Base-by-base conservation (phyloP, 2,329 filamentous ascomycete genomes). In the Venturiaceae sp. region DNA sequence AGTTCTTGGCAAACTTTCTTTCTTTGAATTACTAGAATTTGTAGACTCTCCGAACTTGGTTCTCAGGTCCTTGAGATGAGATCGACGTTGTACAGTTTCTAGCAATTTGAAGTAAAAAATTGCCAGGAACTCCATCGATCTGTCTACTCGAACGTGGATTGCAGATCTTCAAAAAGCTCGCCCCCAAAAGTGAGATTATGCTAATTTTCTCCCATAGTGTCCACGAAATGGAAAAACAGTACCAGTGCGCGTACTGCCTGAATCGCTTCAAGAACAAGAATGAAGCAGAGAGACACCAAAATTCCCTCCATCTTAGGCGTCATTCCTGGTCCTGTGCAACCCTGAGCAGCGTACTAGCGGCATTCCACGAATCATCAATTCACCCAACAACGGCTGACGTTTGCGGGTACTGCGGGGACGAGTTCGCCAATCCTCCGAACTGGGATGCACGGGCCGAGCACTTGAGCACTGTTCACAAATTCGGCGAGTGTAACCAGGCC, bases 181-280 rank as follows among this genome's bases (percentile, higher is more conserved):
- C n/a, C n/a, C n/a, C n/a, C 4, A 16, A 30, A 30, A 3, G 7
- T 11, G 34, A 37, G 30, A 5, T n/a, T 5, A 53, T 23, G 32
- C 52, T 53, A 23, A 53, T 14, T 56, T 55, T 69, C 63, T 70
- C 60, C n/a, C n/a, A n/a, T n/a, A 96, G 92, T 63, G 77, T 86
- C 47, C 92, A 97, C 71, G 90, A 94, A 72, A 85, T 90, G 68
- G 94, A 97, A 73, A 97, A 97, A 73, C 92, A 97, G 73, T 97
- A 96, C 71, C 89, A 89, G 62, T 97, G 92, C 72, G 82, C 84
- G 30, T 97, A 90, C 70, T 97, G 92, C 71, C 88, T 88, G 44
- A 96, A 96, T 70, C 85, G 92, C 11, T 97, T 97, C 78, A 97
- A 97, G 75, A 97, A 97, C 76, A 97, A 97, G 75, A 97, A 97